These are phyloP conservation scores for Wickerhamiella slavikovae DNA, from an alignment of 805 yeast species.

Conservation along the genomic window DNA sequence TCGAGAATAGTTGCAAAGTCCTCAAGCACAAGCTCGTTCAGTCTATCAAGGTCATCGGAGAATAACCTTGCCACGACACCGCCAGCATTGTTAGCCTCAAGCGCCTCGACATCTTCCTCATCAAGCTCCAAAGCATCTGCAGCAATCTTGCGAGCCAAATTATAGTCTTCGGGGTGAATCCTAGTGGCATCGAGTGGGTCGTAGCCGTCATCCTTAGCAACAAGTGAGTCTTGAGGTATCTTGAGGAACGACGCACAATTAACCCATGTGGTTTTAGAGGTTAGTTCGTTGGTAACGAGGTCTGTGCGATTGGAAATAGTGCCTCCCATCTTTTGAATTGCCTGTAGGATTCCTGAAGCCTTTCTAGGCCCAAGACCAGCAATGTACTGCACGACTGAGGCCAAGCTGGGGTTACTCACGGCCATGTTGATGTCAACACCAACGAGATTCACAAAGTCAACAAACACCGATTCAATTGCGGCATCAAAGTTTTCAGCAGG, in stretches of 20 bases:
- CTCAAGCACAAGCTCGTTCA: slow-evolving; percentile 72
- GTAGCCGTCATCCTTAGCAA: slow-evolving; percentile 29
- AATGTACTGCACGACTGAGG: slow-evolving; percentile 53
- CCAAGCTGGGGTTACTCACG: slow-evolving; percentile 49
- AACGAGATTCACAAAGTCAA: slow-evolving; percentile 74
- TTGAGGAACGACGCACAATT: slow-evolving; percentile 82
- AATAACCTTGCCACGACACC: slow-evolving; percentile 59
- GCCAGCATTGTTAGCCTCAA: slow-evolving; percentile 45
- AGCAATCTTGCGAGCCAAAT: slow-evolving; percentile 89
- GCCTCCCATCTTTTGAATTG: slow-evolving; percentile 52
- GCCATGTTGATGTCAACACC: slow-evolving; percentile 92
- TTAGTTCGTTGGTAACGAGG: slow-evolving; percentile 57
- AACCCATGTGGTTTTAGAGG: slow-evolving; percentile 65
- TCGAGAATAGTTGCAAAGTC: slow-evolving; percentile 84
- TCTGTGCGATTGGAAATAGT: slow-evolving; percentile 50
- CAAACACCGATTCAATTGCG: slow-evolving; percentile 62
- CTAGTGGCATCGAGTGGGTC: slow-evolving; percentile 86
- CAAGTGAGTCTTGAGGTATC: slow-evolving; percentile 47
- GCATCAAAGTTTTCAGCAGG: slow-evolving; percentile 39
- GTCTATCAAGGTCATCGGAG: slow-evolving; percentile 37
- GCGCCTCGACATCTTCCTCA: slow-evolving; percentile 72
- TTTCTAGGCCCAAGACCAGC: slow-evolving; percentile 94
- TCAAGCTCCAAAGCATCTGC: slow-evolving; percentile 93
- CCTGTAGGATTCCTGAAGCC: slow-evolving; percentile 68
- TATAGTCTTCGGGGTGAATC: slow-evolving; percentile 96